phyloP scores from a whole-genome alignment of 805 yeast species.

The Torulaspora maleeae region DNA sequence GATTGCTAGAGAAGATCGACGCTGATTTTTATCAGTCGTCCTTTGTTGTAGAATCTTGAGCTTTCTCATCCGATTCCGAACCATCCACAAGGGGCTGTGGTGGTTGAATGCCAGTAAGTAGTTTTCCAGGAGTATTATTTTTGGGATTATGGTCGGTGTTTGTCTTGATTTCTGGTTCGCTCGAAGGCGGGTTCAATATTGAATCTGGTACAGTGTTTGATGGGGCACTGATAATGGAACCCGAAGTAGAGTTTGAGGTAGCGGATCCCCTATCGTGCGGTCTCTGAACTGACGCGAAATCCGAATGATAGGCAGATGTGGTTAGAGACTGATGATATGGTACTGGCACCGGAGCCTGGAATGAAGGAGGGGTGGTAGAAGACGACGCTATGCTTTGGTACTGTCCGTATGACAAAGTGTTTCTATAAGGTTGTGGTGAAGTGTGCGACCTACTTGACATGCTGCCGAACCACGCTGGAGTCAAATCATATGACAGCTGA shows the following conservation, averaged over 20 bases:
- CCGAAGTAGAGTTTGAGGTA: background rate
- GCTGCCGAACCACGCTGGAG: conserved; percentile 7
- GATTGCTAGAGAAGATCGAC: background rate
- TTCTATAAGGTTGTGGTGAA: conserved; percentile 9
- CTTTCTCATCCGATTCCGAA: background rate
- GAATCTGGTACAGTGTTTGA: conserved; percentile 5
- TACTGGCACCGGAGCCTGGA: conserved; percentile 5
- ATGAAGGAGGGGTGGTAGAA: conserved; percentile 2
- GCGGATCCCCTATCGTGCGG: conserved; percentile 8
- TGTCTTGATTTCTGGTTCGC: background rate
- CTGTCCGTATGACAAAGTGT: conserved; percentile 11
- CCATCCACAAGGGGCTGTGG: conserved; percentile 6
- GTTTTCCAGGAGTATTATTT: conserved; percentile 11
- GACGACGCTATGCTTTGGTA: conserved; percentile 8
- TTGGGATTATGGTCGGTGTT: conserved; percentile 3
- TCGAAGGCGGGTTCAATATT: background rate
- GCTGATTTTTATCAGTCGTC: conserved; percentile 1
- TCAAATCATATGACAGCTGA: conserved; percentile 9
- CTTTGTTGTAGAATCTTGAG: background rate
- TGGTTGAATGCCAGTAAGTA: conserved; percentile 11
- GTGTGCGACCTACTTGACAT: conserved; percentile 5
- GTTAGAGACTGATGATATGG: conserved; percentile 3
- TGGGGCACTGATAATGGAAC: conserved; percentile 4
- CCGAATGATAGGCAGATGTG: conserved; percentile 4
- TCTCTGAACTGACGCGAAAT: conserved; percentile 3